Conservation (phyloP, 352 stramenopile genomes). For the Phytophthora pini region DNA sequence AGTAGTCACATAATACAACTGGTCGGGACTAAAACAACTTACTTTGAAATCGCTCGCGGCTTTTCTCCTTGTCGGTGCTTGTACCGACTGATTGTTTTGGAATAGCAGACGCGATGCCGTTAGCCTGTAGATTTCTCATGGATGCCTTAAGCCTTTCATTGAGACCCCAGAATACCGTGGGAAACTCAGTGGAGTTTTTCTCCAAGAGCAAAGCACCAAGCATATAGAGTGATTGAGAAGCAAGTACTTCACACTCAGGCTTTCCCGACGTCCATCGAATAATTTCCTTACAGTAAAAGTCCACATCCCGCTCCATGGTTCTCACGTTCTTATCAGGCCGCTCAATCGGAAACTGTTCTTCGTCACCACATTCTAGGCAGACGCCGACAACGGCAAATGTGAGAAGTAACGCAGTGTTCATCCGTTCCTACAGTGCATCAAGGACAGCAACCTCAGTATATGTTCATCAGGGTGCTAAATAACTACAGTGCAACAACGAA, state of each 20-base stretch:
- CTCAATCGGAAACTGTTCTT: constrained; percentile 18
- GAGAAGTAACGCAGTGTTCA: constrained; percentile 34
- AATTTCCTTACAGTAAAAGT: constrained; percentile 86
- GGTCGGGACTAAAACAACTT: constrained; percentile 13
- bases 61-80: constrained; percentile 7
- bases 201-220: constrained; percentile 55
- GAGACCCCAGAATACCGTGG: constrained; percentile 54
- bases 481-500: constrained; percentile 14
- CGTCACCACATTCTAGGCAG: constrained; percentile 40
- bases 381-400: constrained; percentile 40
- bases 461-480: neutral
- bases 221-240: constrained; percentile 52
- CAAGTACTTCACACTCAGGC: constrained; percentile 34
- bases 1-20: no score
- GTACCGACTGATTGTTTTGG: constrained; percentile 8
- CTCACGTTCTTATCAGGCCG: constrained; percentile 34
- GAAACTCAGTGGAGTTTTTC: constrained; percentile 56
- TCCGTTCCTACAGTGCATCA: constrained; percentile 25
- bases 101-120: neutral
- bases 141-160: constrained; percentile 46
- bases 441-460: neutral
- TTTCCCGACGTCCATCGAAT: constrained; percentile 35
- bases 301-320: constrained; percentile 66
- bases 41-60: constrained; percentile 40
- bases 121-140: constrained; percentile 21